A percentile compares a stretch with the other conserved stretches of the same genome.
phyloP scores from a whole-genome alignment of 1,284 basidiomycete genomes.

The Mycosarcoma mackinlayi region DNA sequence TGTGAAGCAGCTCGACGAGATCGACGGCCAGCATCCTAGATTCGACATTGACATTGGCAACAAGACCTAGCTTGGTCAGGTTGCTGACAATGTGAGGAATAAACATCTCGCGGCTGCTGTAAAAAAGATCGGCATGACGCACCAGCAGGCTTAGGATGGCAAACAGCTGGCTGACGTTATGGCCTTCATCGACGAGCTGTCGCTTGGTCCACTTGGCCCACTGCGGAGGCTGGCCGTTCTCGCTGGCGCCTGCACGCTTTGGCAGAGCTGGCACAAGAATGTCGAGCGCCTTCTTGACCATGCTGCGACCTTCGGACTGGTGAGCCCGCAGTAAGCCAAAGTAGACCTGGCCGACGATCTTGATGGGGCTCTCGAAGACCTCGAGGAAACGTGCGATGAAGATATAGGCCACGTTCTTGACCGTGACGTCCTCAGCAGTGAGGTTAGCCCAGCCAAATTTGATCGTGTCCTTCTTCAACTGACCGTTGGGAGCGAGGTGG shows the following conservation, averaged over 20 bases:
- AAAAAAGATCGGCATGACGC: slow-evolving; percentile 91
- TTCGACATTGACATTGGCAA: slow-evolving; percentile 77
- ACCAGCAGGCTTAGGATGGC: slow-evolving; percentile 92
- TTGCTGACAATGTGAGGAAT: slow-evolving; percentile 95
- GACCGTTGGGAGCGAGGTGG: slow-evolving; percentile 74
- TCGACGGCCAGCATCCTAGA: slow-evolving; percentile 75
- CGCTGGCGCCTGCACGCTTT: slow-evolving; percentile 69
- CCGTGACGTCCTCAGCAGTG: slow-evolving; percentile 82
- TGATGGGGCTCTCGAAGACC: slow-evolving; percentile 87
- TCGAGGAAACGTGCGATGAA: slow-evolving; percentile 94
- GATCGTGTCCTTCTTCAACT: slow-evolving; percentile 92
- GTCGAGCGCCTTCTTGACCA: slow-evolving; percentile 88
- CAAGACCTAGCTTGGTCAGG: slow-evolving; percentile 86
- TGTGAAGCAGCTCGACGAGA: slow-evolving; percentile 69
- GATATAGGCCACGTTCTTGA: slow-evolving; percentile 93
- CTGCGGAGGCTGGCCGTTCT: slow-evolving; percentile 74
- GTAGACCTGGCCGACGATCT: slow-evolving; percentile 95
- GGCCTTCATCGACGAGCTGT: slow-evolving; percentile 89
- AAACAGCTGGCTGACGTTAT: slow-evolving; percentile 80
- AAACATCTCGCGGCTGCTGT: slow-evolving; percentile 90
- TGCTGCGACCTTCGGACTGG: slow-evolving; percentile 79
- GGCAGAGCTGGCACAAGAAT: slow-evolving; percentile 89
- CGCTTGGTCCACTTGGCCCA: slow-evolving; percentile 93
- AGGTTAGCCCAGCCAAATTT: slow-evolving; percentile 94
- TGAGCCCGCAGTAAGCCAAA: slow-evolving; percentile 85